Percentiles rank a stretch among this genome's conserved stretches.
phyloP scores from a whole-genome alignment of 2,329 filamentous ascomycete genomes.

The Penicillium fuscoglaucum region DNA sequence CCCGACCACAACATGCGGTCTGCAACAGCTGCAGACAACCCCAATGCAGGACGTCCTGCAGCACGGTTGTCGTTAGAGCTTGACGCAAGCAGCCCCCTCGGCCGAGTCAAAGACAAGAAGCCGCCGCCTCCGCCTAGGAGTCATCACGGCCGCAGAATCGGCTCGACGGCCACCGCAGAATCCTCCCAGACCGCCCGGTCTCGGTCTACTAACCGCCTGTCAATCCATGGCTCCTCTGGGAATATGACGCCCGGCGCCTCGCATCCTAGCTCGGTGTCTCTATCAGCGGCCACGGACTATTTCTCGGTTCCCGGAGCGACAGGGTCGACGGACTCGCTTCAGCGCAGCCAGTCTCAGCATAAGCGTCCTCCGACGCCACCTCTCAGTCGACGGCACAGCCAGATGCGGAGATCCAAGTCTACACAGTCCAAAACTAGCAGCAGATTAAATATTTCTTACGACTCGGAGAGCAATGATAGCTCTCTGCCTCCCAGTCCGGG shows the following conservation, averaged over 20 bases:
- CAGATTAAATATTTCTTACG: constrained; percentile 45
- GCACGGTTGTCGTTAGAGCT: constrained; percentile 57
- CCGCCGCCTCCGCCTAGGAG: constrained; percentile 71
- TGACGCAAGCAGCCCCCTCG: constrained; percentile 48
- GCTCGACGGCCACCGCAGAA: constrained; percentile 37
- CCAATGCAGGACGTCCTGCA: constrained; percentile 51
- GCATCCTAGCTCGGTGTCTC: constrained; percentile 48
- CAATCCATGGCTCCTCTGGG: constrained; percentile 28
- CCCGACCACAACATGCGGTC: constrained; percentile 9
- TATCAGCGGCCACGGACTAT: constrained; percentile 49
- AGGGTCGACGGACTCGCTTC: constrained; percentile 26
- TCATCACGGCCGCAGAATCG: constrained; percentile 74
- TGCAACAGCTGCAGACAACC: not conserved
- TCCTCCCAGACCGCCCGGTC: constrained; percentile 25
- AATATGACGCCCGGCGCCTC: constrained; percentile 20
- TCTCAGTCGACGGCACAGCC: constrained; percentile 50
- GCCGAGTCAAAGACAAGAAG: constrained; percentile 57
- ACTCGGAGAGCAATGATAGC: constrained; percentile 42
- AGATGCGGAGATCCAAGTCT: constrained; percentile 42
- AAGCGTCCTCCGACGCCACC: constrained; percentile 52
- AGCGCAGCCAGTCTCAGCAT: constrained; percentile 36
- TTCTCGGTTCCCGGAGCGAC: constrained; percentile 23
- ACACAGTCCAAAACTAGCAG: constrained; percentile 36
- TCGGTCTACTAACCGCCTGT: constrained; percentile 29
- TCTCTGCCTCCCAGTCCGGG: constrained; percentile 33